Conservation (phyloP, 2,329 filamentous ascomycete species). For the Stemphylium vesicarium region DNA sequence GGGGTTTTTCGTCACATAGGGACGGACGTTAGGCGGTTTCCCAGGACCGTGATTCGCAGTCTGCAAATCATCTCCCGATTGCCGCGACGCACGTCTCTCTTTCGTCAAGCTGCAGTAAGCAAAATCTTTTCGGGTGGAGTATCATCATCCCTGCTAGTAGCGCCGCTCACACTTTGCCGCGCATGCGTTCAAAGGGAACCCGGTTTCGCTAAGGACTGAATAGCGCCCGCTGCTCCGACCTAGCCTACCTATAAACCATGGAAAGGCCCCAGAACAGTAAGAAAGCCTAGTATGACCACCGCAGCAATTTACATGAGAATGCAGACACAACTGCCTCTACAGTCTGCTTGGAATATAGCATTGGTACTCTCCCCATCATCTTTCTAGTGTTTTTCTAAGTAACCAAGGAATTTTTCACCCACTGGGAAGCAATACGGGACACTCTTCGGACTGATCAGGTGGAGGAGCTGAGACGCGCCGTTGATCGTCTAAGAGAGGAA, state of each 20-base stretch:
- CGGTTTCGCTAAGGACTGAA: not conserved
- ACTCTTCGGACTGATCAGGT: not conserved
- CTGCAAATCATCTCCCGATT: not conserved
- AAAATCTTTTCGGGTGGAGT: not conserved
- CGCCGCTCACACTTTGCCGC: not conserved
- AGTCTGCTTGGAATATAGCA: not conserved
- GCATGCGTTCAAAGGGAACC: not conserved
- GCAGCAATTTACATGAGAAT: not conserved
- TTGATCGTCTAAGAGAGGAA: not conserved
- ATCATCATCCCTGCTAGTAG: not conserved
- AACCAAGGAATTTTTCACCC: not conserved
- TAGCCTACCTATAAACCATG: not conserved
- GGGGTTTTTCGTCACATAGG: too few species aligned
- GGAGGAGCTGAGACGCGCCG: not conserved
- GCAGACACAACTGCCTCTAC: not conserved
- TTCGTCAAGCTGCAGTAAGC: too few species aligned
- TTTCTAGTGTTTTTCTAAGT: not conserved
- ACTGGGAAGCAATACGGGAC: not conserved
- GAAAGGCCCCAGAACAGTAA: not conserved
- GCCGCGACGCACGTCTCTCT: not conserved
- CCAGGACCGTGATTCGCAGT: not conserved
- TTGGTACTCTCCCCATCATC: not conserved
- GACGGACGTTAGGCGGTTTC: not conserved
- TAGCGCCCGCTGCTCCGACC: not conserved
- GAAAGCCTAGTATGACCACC: not conserved